Base-by-base conservation (phyloP, 139 green algal genomes). In the Chlamydomonas applanata region DNA sequence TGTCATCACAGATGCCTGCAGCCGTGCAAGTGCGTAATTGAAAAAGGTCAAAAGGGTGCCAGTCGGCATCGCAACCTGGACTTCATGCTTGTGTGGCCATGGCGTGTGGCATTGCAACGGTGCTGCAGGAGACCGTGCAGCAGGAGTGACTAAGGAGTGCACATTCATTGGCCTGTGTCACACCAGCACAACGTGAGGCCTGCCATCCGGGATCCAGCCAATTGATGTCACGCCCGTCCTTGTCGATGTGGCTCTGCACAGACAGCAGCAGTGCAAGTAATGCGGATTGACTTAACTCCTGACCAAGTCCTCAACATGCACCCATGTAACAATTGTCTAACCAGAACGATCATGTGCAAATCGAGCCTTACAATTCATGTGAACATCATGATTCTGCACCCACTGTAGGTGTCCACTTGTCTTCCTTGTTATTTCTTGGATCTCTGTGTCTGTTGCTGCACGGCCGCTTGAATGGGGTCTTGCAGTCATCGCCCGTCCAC, bases 1-100 rank as follows among this genome's bases (percentile, higher is more conserved):
- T 62, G 54, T 62, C 54, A 14, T 62, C 54, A 62, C 54, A 62
- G n/a, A 62, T 62, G n/a, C 54, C 54, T 62, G 54, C 46, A 57
- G 17, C 46, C 17, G 46, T n/a, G 16, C 14, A 57, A 17, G 46
- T 57, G 46, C 17, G 17, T 57, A 14, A 57, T 57, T 57, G 46
- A 17, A 57, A n/a, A n/a, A n/a, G n/a, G n/a, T n/a, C n/a, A n/a
- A n/a, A n/a, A n/a, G n/a, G n/a, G n/a, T n/a, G n/a, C n/a, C n/a
- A n/a, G n/a, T n/a, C n/a, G n/a, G n/a, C n/a, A n/a, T n/a, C n/a
- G n/a, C n/a, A n/a, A n/a, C n/a, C n/a, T n/a, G n/a, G n/a, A n/a
- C n/a, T n/a, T n/a, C n/a, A n/a, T n/a, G n/a, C n/a, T n/a, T n/a
- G n/a, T n/a, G n/a, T n/a, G n/a, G n/a, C n/a, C n/a, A n/a, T n/a